These are phyloP conservation scores for Fusarium udum DNA, from an alignment of 2,329 filamentous ascomycete species.

Conservation along the genomic window DNA sequence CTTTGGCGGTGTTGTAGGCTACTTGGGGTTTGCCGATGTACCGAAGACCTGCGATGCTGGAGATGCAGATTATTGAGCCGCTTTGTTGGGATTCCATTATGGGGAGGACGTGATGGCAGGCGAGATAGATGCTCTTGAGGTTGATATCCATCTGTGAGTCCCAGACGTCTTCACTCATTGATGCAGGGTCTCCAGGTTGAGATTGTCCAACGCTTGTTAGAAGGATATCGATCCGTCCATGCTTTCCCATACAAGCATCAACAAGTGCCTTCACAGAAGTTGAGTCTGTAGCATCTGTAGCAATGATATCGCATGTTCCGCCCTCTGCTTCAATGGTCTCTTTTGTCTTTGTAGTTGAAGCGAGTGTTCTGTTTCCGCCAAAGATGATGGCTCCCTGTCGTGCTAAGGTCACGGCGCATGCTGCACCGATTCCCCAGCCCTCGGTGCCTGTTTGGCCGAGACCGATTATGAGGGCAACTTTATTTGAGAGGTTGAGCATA, in stretches of 20 bases:
- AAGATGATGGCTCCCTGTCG: slow-evolving; percentile 59
- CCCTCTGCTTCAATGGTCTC: slow-evolving; percentile 49
- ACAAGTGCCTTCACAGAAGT: slow-evolving; percentile 62
- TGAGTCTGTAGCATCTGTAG: slow-evolving; percentile 61
- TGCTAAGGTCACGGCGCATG: slow-evolving; percentile 58
- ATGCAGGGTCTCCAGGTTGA: slow-evolving; percentile 60
- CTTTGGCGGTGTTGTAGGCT: slow-evolving; percentile 62
- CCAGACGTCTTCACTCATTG: slow-evolving; percentile 60
- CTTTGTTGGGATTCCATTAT: slow-evolving; percentile 61
- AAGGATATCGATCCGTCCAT: slow-evolving; percentile 67
- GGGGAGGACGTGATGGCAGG: slow-evolving; percentile 61
- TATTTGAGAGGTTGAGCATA: slow-evolving; percentile 53
- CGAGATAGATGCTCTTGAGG: slow-evolving; percentile 64
- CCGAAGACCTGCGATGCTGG: slow-evolving; percentile 61
- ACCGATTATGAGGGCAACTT: slow-evolving; percentile 57
- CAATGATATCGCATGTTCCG: slow-evolving; percentile 52
- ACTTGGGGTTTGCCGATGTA: slow-evolving; percentile 62
- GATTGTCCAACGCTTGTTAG: slow-evolving; percentile 69
- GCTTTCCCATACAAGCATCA: slow-evolving; percentile 59
- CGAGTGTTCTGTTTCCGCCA: slow-evolving; percentile 59
- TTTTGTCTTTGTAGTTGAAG: slow-evolving; percentile 52
- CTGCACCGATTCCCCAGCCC: slow-evolving; percentile 62
- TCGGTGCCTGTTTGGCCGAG: slow-evolving; percentile 55
- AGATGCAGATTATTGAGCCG: slow-evolving; percentile 58
- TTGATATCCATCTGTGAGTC: slow-evolving; percentile 64